Evolutionary conservation across 1,284 basidiomycete genomes (phyloP), one percentile per base, ranked within the genome.

Genomic region (Psilocybe mexicana): DNA sequence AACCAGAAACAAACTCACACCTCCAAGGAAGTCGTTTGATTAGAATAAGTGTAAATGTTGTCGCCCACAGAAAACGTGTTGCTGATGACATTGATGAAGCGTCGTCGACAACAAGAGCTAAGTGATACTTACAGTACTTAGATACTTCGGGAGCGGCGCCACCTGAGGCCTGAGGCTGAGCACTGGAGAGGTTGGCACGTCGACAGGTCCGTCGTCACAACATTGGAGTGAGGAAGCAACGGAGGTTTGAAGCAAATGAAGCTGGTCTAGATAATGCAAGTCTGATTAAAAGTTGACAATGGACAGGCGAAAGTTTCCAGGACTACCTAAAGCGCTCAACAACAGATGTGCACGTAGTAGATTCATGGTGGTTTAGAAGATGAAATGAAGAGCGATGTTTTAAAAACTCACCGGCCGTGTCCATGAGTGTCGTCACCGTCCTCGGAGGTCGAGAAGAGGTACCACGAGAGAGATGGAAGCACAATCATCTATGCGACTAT

Each of bases 121-220:
- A 18, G 18, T 18, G 18, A 18, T 18, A 18, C 18, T 18, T 18
- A 18, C 18, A 18, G 18, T 18, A 18, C 18, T 18, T 18, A 18
- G 18, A 18, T 18, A 18, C 18, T 18, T 18, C 18, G 18, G 18
- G 18, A 18, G 18, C 18, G 18, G 18, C 18, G 18, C 18, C 18
- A 18, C 18, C 18, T 18, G 18, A 18, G 18, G 18, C 18, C 79
- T 0, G 61, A 68, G 42, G 81, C 72, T 2, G 69, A 68, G 11
- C 82, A 62, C 6, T 74, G 75, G 74, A 78, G 75, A 6, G 72
- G 72, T 6, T 79, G 66, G 61, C 81, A 83, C 2, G 80, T 78
- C 10, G 67, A 61, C 14, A 80, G 57, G 2, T 63, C 63, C 6
- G 65, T 59, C 1, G 77, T 75, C 35, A 77, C 63, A 6, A 77